Base-by-base conservation (phyloP, 2,329 filamentous ascomycete species). In the Fusarium sp. region DNA sequence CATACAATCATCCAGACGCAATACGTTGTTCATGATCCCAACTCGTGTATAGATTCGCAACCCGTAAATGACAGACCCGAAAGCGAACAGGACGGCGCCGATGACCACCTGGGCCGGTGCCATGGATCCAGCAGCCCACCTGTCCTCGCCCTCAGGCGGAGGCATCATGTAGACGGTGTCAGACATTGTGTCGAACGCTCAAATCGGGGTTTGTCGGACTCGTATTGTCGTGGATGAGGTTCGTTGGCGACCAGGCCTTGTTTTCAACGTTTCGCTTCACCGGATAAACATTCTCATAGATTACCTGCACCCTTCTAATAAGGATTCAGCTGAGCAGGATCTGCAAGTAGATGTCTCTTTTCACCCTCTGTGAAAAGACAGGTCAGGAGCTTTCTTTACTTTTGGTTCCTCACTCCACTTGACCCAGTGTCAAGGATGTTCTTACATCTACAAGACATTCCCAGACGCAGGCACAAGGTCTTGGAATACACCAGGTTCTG, bases 151-250 rank as follows among this genome's bases (percentile, higher is more conserved):
- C 4, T 42, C 20, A 5, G 75, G 75, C 36, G 75, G 68, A 7
- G 59, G 66, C 75, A 77, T 76, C 73, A 77, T 77, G n/a, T 63
- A 74, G 25, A n/a, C 63, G 2, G 65, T 57, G n/a, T 64, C 58
- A 14, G 45, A 22, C 75, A 77, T 77, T 56, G 27, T 54, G 35
- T 5, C 10, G 31, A 27, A n/a, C 20, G 7, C 50, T 66, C 35
- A 18, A 22, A 14, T 3, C 6, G 0, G 10, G 13, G 2, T 8
- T 16, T 63, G 25, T 14, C 25, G 35, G 20, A 18, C 27, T 35
- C 38, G 16, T 54, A 6, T 11, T 36, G 35, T 18, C 4, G 36
- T 36, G 8, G 5, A 31, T 25, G 35, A 18, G 8, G 9, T 31
- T 52, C 29, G 16, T n/a, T 6, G 14, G 60, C 11, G 29, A 27